phyloP scores from a whole-genome alignment of 495 filamentous ascomycete genomes.

The Penicillium cosmopolitanum region DNA sequence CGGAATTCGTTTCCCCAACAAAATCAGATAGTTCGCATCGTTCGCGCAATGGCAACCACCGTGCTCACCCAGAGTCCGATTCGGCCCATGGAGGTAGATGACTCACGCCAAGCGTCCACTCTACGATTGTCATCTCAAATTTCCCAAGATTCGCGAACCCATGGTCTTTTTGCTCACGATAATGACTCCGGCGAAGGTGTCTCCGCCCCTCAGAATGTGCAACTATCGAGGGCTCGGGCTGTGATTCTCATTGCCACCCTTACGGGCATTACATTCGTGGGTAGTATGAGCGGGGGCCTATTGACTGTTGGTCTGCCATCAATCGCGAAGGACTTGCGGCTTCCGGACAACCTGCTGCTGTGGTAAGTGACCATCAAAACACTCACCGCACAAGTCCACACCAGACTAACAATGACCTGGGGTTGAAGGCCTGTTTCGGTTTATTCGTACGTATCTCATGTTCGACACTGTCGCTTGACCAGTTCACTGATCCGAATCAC shows the following conservation, averaged over 20 bases:
- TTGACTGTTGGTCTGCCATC: constrained; percentile 25
- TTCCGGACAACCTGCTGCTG: constrained; percentile 25
- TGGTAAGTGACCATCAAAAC: constrained; percentile 16
- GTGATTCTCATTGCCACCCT: constrained; percentile 23
- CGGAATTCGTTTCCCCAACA: not conserved
- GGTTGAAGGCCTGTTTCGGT: constrained; percentile 25
- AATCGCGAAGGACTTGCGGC: constrained; percentile 24
- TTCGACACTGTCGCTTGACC: not conserved
- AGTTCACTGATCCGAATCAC: not conserved
- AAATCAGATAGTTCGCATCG: not conserved
- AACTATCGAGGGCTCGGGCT: constrained; percentile 21
- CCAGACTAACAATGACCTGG: constrained; percentile 1
- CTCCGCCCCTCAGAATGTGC: not conserved
- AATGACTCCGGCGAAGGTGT: not conserved
- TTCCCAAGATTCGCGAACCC: not conserved
- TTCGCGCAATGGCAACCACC: constrained; percentile 8
- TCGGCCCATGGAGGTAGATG: constrained; percentile 2
- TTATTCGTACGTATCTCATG: constrained; percentile 22
- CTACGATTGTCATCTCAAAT: constrained; percentile 2
- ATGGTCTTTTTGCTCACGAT: not conserved
- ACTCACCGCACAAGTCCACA: not conserved
- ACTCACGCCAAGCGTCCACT: constrained; percentile 10
- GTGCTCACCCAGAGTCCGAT: constrained; percentile 9
- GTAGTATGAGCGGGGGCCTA: constrained; percentile 26
- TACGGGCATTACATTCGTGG: constrained; percentile 26